Conservation (phyloP, 805 yeast genomes). For the baker's yeast (Saccharomyces cerevisiae) region DNA sequence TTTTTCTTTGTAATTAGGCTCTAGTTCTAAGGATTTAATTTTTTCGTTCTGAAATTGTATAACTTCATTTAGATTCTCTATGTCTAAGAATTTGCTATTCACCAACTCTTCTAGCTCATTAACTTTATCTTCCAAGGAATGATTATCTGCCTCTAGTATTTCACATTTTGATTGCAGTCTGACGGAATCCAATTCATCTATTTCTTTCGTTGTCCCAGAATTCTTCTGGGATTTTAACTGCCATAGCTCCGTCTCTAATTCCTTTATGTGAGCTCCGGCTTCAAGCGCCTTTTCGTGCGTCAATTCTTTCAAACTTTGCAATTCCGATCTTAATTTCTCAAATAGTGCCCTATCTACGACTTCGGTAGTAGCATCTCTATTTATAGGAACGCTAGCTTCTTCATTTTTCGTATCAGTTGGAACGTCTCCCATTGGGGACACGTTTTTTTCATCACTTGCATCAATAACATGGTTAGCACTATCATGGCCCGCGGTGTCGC, state of each 20-base stretch:
- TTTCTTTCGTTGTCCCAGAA: constrained; percentile 20
- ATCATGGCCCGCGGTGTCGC: not conserved
- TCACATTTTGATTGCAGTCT: constrained; percentile 15
- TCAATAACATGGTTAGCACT: not conserved
- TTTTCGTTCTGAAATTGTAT: constrained; percentile 46
- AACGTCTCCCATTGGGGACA: not conserved
- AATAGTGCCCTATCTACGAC: constrained; percentile 22
- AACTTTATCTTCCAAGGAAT: constrained; percentile 34
- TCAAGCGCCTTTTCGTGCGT: constrained; percentile 45
- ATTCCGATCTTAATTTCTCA: constrained; percentile 28
- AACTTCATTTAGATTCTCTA: constrained; percentile 45
- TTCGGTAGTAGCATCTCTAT: constrained; percentile 23
- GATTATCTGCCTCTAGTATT: constrained; percentile 39
- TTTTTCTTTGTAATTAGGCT: constrained; percentile 39
- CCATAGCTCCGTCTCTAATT: constrained; percentile 36
- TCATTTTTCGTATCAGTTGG: not conserved
- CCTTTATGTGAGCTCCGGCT: constrained; percentile 48
- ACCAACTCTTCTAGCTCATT: constrained; percentile 45
- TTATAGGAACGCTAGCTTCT: constrained; percentile 22
- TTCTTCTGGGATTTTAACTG: constrained; percentile 13
- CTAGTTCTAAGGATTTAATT: constrained; percentile 37
- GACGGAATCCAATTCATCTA: constrained; percentile 15
- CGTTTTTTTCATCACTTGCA: not conserved
- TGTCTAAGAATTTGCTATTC: constrained; percentile 43
- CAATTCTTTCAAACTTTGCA: constrained; percentile 33